Conservation (phyloP, 352 stramenopile genomes). For the Phytophthora cryptogea region DNA sequence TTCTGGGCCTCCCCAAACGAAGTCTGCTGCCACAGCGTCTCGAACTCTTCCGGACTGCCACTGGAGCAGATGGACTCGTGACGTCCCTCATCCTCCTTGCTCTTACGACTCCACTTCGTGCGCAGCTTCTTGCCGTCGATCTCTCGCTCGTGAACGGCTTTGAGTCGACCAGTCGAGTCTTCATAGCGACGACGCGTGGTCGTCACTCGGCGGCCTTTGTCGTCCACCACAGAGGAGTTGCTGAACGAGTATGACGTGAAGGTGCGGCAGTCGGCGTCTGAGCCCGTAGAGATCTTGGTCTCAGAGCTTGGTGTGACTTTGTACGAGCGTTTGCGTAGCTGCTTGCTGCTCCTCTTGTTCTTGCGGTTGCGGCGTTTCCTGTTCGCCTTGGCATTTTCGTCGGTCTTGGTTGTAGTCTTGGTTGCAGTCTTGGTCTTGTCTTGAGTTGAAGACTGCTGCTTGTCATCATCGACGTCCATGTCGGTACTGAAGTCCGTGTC, state of each 20-base stretch:
- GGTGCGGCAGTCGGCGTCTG: not conserved
- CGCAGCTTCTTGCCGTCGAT: constrained; percentile 51
- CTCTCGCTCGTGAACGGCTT: constrained; percentile 64
- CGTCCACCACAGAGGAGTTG: constrained; percentile 33
- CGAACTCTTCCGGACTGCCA: constrained; percentile 56
- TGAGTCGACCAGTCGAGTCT: constrained; percentile 61
- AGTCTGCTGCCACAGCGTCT: constrained; percentile 57
- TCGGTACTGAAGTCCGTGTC: constrained; percentile 8
- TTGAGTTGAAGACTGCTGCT: not conserved
- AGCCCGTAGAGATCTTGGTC: constrained; percentile 2
- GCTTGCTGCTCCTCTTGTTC: constrained; percentile 1
- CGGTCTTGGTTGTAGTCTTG: not conserved
- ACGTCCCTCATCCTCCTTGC: constrained; percentile 49
- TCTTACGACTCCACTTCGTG: constrained; percentile 53
- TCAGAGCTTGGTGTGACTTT: constrained; percentile 3
- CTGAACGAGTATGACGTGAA: constrained; percentile 58
- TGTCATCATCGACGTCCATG: constrained; percentile 22
- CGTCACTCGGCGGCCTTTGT: constrained; percentile 38
- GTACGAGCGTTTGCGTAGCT: constrained; percentile 1
- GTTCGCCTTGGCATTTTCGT: not conserved
- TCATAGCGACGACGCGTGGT: constrained; percentile 36
- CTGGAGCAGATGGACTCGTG: constrained; percentile 51
- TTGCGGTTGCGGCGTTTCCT: constrained; percentile 1
- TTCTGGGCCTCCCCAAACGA: constrained; percentile 55
- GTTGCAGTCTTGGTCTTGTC: not conserved